These are phyloP conservation scores for Fusarium transvaalense DNA, from an alignment of 2,329 filamentous ascomycete species.

Conservation along the genomic window DNA sequence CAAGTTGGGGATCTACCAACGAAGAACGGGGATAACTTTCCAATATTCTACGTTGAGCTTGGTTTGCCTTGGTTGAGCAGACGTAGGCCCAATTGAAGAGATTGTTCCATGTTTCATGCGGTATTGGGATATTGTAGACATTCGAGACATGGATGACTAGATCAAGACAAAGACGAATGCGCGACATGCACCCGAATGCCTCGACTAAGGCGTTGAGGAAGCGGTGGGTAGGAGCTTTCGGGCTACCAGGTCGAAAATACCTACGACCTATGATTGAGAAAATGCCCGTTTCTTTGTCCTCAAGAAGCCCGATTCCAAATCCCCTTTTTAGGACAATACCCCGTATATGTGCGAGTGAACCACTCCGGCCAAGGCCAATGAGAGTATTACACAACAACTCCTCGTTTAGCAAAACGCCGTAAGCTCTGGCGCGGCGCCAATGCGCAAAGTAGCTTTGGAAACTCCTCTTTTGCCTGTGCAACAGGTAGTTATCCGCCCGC, in stretches of 20 bases:
- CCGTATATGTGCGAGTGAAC: conserved; percentile 52
- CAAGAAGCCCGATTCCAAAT: conserved; percentile 49
- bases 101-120: conserved; percentile 71
- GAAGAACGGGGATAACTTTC: conserved; percentile 46
- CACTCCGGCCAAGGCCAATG: conserved; percentile 57
- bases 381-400: conserved; percentile 57
- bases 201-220: conserved; percentile 77
- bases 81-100: conserved; percentile 77
- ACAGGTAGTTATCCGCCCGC: conserved; percentile 47
- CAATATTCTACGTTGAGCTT: conserved; percentile 54
- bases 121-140: conserved; percentile 69
- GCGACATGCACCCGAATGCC: conserved; percentile 74
- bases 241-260: conserved; percentile 61
- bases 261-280: conserved; percentile 52
- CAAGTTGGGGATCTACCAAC: conserved; percentile 56
- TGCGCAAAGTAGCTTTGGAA: conserved; percentile 47
- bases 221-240: conserved; percentile 67
- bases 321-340: conserved; percentile 51
- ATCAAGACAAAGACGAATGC: conserved; percentile 69
- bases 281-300: conserved; percentile 36
- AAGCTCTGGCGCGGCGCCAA: conserved; percentile 45
- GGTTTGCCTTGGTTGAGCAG: conserved; percentile 57
- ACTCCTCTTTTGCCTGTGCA: conserved; percentile 46
- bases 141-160: conserved; percentile 73
- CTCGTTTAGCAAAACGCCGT: conserved; percentile 54